Percentiles rank a stretch among this genome's conserved stretches.
These are phyloP conservation scores for Boletellus sp. DNA, from an alignment of 768 basidiomycete genomes.

Conservation along the genomic window DNA sequence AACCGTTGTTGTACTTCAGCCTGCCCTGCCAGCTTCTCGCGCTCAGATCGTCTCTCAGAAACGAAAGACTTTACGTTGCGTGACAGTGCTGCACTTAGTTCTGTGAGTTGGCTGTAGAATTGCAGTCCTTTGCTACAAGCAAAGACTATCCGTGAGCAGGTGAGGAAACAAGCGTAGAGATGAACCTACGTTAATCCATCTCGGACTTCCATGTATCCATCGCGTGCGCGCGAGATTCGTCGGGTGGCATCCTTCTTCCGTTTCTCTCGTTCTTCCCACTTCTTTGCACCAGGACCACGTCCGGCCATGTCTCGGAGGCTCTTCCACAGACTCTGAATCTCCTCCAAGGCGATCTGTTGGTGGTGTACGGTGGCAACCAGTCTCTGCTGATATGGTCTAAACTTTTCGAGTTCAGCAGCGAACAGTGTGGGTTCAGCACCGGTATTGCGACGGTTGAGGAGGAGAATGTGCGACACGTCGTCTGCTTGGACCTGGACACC, in stretches of 20 bases:
- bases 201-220: conserved; percentile 82
- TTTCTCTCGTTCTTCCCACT: conserved; percentile 81
- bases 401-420: conserved; percentile 93
- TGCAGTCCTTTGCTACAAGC: conserved; percentile 72
- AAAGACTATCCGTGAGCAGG: conserved; percentile 6
- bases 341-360: conserved; percentile 69
- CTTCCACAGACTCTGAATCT: conserved; percentile 73
- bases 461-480: conserved; percentile 91
- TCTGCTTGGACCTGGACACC: conserved; percentile 81
- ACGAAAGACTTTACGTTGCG: conserved; percentile 62
- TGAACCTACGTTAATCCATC: conserved; percentile 74
- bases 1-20: conserved; percentile 71
- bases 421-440: conserved; percentile 86
- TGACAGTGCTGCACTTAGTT: conserved; percentile 55
- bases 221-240: conserved; percentile 71
- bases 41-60: conserved; percentile 59
- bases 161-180: neutral
- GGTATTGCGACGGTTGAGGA: conserved; percentile 84
- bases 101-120: conserved; percentile 81
- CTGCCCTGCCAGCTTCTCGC: conserved; percentile 62
- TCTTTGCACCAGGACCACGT: conserved; percentile 70
- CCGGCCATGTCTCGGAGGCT: conserved; percentile 68
- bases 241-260: conserved; percentile 70
- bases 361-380: conserved; percentile 74
- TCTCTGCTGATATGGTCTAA: conserved; percentile 84